Conservation (phyloP, 2,329 filamentous ascomycete genomes). For the Arthrobotrys conoides region DNA sequence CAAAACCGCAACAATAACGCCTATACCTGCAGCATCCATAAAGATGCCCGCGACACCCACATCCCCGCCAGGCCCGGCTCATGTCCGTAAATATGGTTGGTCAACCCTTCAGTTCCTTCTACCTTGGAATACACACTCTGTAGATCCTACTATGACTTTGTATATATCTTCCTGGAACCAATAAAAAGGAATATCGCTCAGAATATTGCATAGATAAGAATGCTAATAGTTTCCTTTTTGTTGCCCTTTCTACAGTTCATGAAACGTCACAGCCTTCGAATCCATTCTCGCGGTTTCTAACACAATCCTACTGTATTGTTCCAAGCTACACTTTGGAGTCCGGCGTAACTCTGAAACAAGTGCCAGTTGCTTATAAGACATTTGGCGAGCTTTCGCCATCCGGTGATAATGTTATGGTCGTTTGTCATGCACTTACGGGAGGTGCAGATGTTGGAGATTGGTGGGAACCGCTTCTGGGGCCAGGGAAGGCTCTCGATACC, state of each 20-base stretch:
- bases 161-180: background rate
- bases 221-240: slow-evolving; percentile 27
- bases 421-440: slow-evolving; percentile 87
- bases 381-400: slow-evolving; percentile 74
- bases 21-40: slow-evolving; percentile 3
- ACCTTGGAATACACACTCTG: background rate
- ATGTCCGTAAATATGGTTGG: slow-evolving; percentile 41
- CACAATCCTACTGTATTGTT: slow-evolving; percentile 87
- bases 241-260: slow-evolving; percentile 27
- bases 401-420: slow-evolving; percentile 79
- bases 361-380: slow-evolving; percentile 78
- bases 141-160: background rate
- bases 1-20: background rate
- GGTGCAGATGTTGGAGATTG: slow-evolving; percentile 88
- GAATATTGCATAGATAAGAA: background rate
- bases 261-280: slow-evolving; percentile 82
- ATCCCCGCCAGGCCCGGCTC: slow-evolving; percentile 30
- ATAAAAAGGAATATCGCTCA: slow-evolving; percentile 8
- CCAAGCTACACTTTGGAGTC: slow-evolving; percentile 94
- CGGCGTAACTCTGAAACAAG: slow-evolving; percentile 84
- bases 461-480: slow-evolving; percentile 86
- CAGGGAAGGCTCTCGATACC: slow-evolving; percentile 83
- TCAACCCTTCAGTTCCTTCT: background rate
- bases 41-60: slow-evolving; percentile 22
- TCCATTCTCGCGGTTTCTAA: slow-evolving; percentile 86